Evolutionary conservation across 2,329 filamentous ascomycete genomes (phyloP), one percentile per base, ranked within the genome.

Genomic region (Monilinia fructicola): DNA sequence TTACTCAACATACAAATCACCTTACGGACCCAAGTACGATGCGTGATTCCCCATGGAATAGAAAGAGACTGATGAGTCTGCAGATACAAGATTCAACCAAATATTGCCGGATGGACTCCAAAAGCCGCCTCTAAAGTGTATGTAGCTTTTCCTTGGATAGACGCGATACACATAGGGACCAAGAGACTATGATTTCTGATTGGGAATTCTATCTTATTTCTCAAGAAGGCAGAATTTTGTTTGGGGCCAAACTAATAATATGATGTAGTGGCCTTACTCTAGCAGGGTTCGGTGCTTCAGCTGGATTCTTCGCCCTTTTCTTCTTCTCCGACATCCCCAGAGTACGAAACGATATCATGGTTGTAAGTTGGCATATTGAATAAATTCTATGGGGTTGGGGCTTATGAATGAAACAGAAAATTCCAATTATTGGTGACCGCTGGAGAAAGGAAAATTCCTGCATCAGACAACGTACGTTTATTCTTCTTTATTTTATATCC

Each of bases 21-120:
- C 82, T 72, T 88, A 86, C 77, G 87, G 85, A 76, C 87, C 87
- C 64, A 89, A 87, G 87, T 89, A 85, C 80, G 82, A 54, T 53
- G 18, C 23, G 42, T 26, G 40, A 31, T 58, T 14, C 4, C 10
- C 21, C 26, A 59, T 7, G n/a, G 21, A 52, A 38, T 54, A 54
- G 56, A 38, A 50, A 40, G 63, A 55, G 14, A 65, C 69, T 73
- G 65, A 71, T 67, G 9, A 16, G 21, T 23, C 11, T 48, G 3
- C 46, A 89, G 87, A 78, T 89, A 88, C 81, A 80, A 82, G 73
- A 81, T 80, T 78, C 83, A 87, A 77, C 80, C 83, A 61, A 82
- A 88, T 74, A 64, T 87, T 69, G 77, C 76, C 59, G 85, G 86
- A 72, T 81, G 81, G 76, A 86, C 85, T 50, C 40, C 79, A 50